A percentile compares a stretch with the other conserved stretches of the same genome.
These are phyloP conservation scores for Carex sylvatica DNA, from an alignment of 202 grass and related monocot genomes.

Conservation along the genomic window DNA sequence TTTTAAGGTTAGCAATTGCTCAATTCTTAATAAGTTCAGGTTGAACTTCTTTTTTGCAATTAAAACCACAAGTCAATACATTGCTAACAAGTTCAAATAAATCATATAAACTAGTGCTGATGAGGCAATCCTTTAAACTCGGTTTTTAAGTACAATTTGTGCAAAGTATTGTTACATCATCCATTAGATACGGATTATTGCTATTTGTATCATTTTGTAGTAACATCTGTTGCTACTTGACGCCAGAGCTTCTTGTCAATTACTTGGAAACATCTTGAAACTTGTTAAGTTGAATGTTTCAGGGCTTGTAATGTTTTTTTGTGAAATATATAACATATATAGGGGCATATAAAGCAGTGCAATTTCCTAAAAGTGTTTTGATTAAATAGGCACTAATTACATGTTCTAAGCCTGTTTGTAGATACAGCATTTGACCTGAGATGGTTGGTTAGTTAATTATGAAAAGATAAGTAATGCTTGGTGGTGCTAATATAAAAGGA, in stretches of 20 bases:
- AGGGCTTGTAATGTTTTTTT: neutral
- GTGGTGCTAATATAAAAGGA: neutral
- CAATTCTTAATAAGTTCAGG: neutral
- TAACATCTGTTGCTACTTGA: neutral
- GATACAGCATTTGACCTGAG: neutral
- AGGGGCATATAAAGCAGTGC: neutral
- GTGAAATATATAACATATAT: neutral
- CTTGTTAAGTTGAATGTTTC: neutral
- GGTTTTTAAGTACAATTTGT: neutral
- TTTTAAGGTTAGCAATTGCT: neutral
- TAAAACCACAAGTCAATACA: neutral
- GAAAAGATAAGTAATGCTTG: conserved; percentile 10
- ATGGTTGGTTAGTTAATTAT: neutral
- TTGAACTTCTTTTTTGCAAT: conserved; percentile 1
- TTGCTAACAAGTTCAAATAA: neutral
- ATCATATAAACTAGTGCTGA: neutral
- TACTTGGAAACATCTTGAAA: neutral
- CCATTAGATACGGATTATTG: neutral
- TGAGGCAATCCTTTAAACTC: neutral
- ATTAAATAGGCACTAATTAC: neutral
- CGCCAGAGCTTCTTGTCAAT: neutral
- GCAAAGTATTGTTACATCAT: neutral
- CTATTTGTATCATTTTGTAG: neutral
- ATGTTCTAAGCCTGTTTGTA: neutral
- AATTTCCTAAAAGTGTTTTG: neutral